These are phyloP conservation scores for Auricularia sp. DNA, from an alignment of 768 basidiomycete species.

Conservation along the genomic window DNA sequence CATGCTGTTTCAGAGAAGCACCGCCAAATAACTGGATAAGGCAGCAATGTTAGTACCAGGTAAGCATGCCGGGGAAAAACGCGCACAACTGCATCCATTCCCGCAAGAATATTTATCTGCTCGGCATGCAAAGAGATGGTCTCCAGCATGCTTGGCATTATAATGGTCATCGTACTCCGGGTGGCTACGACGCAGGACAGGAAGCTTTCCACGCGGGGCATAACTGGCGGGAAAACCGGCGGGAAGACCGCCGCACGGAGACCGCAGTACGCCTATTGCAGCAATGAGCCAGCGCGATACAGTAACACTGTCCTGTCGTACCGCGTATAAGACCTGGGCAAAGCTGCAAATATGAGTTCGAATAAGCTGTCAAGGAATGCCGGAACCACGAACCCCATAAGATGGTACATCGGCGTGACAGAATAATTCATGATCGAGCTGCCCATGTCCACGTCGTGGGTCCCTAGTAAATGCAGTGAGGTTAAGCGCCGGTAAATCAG, in stretches of 20 bases:
- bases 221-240: not conserved
- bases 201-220: not conserved
- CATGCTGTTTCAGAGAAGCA: slow-evolving; percentile 16
- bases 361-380: not conserved
- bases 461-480: not conserved
- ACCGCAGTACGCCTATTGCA: not conserved
- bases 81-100: not conserved
- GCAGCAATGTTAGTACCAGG: not conserved
- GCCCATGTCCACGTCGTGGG: not conserved
- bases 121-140: not conserved
- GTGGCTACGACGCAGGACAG: not conserved
- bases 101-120: not conserved
- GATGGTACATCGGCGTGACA: not conserved
- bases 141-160: not conserved
- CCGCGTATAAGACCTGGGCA: not conserved
- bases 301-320: not conserved
- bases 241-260: not conserved
- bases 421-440: not conserved
- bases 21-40: slow-evolving; percentile 14
- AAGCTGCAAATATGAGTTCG: not conserved
- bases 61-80: no score
- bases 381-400: not conserved
- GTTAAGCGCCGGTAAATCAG: not conserved
- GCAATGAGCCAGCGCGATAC: not conserved
- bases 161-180: not conserved